Conservation (phyloP, 257 asterid genomes). For the Solanum chiquidenum region DNA sequence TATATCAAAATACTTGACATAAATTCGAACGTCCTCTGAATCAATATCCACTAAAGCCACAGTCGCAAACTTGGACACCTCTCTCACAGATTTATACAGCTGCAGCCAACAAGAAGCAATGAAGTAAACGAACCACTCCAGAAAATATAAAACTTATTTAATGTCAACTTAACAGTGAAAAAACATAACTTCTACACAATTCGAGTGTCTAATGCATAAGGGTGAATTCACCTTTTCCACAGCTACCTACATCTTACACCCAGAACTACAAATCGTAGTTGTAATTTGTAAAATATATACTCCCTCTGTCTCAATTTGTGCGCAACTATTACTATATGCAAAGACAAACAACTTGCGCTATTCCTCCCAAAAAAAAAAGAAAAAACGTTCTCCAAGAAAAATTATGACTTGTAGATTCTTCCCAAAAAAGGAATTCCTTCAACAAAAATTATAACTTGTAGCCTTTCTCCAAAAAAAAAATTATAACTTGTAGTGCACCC, state of each 20-base stretch:
- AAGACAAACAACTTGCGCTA: background rate
- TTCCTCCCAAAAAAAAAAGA: background rate
- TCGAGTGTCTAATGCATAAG: background rate
- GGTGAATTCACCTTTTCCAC: background rate
- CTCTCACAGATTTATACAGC: constrained; percentile 76
- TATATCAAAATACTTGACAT: constrained; percentile 76
- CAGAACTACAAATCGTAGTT: background rate
- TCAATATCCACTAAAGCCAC: constrained; percentile 79
- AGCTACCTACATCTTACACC: background rate
- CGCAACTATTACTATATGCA: background rate
- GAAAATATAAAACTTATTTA: background rate
- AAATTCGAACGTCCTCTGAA: constrained; percentile 71
- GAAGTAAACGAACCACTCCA: background rate
- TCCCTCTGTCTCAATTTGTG: background rate
- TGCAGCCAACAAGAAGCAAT: constrained; percentile 6
- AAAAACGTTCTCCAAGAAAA: background rate
- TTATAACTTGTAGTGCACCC: background rate
- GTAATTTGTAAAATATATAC: background rate
- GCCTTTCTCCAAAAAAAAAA: background rate
- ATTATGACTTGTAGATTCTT: background rate
- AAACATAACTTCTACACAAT: background rate
- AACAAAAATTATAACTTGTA: background rate
- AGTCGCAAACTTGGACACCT: constrained; percentile 69
- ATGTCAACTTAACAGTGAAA: background rate
- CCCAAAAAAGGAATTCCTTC: background rate